Conservation (phyloP, 192 early-diverging fungal genomes). For the Backusella tuberculispora region DNA sequence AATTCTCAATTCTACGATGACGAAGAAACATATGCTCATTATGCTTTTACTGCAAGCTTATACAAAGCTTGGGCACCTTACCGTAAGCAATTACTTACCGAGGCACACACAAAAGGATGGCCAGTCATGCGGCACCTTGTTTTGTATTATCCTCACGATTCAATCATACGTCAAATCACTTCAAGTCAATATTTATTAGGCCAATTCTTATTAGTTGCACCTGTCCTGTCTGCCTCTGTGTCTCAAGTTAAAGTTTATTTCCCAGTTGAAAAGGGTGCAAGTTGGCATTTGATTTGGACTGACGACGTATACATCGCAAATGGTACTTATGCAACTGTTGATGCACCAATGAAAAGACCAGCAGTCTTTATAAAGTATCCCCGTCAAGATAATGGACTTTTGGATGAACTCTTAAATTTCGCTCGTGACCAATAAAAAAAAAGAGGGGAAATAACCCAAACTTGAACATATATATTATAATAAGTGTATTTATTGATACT, state of each 20-base stretch:
- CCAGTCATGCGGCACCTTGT: constrained; percentile 42
- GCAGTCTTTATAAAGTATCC: constrained; percentile 44
- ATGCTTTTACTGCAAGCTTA: constrained; percentile 30
- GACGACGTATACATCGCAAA: constrained; percentile 29
- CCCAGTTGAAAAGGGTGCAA: constrained; percentile 21
- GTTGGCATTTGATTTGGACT: constrained; percentile 43
- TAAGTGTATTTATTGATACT: too few relatives aligned
- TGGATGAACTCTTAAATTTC: constrained; percentile 31
- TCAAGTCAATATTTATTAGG: constrained; percentile 47
- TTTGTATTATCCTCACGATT: constrained; percentile 41
- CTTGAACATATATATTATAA: too few relatives aligned
- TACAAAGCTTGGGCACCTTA: constrained; percentile 38
- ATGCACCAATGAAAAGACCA: constrained; percentile 41
- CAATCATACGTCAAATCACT: constrained; percentile 31
- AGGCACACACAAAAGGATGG: constrained; percentile 38
- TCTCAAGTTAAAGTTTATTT: constrained; percentile 45
- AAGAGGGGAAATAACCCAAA: too few relatives aligned
- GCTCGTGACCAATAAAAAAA: constrained; percentile 3
- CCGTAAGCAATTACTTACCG: constrained; percentile 31
- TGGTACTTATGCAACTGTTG: constrained; percentile 21
- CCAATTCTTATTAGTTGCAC: constrained; percentile 36
- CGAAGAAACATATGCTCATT: constrained; percentile 36
- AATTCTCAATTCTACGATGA: constrained; percentile 48
- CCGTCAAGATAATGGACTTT: constrained; percentile 26
- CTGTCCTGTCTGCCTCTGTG: constrained; percentile 28